Evolutionary conservation across 2,329 filamentous ascomycete species (phyloP).

Genomic region (Cadophora gregata): DNA sequence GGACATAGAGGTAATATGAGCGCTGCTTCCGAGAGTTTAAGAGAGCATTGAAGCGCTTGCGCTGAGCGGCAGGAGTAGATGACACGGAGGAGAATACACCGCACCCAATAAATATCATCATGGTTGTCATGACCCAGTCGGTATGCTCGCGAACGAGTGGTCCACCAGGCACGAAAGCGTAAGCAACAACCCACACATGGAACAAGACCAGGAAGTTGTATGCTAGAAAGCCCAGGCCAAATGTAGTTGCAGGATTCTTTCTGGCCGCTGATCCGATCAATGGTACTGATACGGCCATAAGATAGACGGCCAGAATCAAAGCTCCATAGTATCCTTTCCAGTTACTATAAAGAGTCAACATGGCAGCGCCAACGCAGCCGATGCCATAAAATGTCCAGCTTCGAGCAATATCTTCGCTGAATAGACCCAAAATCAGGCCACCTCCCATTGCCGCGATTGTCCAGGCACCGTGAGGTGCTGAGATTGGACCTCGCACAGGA

Average conservation of each 20-base stretch:
- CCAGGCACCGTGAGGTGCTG: constrained; percentile 87
- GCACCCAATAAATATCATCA: constrained; percentile 82
- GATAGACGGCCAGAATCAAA: constrained; percentile 75
- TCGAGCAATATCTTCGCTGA: constrained; percentile 70
- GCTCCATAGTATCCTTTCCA: constrained; percentile 93
- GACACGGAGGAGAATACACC: constrained; percentile 78
- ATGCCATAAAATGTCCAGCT: constrained; percentile 82
- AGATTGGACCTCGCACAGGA: constrained; percentile 84
- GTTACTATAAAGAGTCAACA: constrained; percentile 77
- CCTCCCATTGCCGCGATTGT: constrained; percentile 87
- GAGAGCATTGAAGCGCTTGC: constrained; percentile 42
- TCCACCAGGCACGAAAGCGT: constrained; percentile 95
- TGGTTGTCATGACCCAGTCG: constrained; percentile 91
- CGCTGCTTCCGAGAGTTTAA: constrained; percentile 56
- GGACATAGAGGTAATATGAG: constrained; percentile 73
- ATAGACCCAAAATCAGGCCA: constrained; percentile 79
- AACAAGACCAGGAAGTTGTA: constrained; percentile 97
- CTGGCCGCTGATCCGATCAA: constrained; percentile 78
- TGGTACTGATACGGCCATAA: constrained; percentile 79
- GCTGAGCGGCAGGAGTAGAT: constrained; percentile 46
- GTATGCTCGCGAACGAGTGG: constrained; percentile 92
- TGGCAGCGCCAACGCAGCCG: constrained; percentile 78
- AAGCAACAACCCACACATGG: constrained; percentile 98
- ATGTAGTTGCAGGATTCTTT: constrained; percentile 78
- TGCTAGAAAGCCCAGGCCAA: constrained; percentile 86